Evolutionary conservation across 108 stramenopile species (phyloP), one percentile per base, ranked within the genome.

Genomic region (Cyclostephanos tholiformis): DNA sequence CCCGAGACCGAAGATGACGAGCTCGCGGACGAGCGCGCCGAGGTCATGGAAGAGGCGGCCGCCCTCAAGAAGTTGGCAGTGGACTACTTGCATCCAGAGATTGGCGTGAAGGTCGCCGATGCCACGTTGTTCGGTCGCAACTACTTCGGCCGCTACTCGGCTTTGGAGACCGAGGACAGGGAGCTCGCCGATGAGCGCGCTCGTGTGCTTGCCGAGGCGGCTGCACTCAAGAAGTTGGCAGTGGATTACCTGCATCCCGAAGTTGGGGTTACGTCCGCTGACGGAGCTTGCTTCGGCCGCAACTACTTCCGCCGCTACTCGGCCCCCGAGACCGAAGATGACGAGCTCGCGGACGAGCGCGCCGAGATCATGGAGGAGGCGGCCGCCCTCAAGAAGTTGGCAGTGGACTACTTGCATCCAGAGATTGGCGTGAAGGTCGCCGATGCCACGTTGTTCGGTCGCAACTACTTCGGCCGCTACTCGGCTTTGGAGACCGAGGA

Each of bases 261-360:
- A 74, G 52, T 62, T 49, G 85, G 72, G 0, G 75, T 91, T 11
- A 83, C 84, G 6, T 38, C 29, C 4, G 71, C 72, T 19, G 84
- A 87, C 67, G 44, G 74, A 19, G 36, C 63, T 0, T 77, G 74
- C 41, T 80, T 26, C 36, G 85, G 81, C 16, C 85, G 87, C 56
- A 84, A 83, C 82, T 91, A 88, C 77, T 91, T 88, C 76, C 67
- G 26, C 55, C 88, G 91, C 51, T 55, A 75, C 0, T 89, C 87
- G 56, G 91, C 91, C 58, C 75, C 84, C 36, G 39, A 41, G 30
- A 48, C 41, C 12, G 63, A 69, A 32, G 67, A 46, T n/a, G 60
- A 77, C 70, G 80, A 80, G 19, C 58, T 69, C 19, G 74, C 60
- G 1, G 77, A 84, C 22, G 89, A 88, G 59, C 86, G 84, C 8